Evolutionary conservation across 2,329 filamentous ascomycete species (phyloP).

Genomic region (Bretziella fagacearum): DNA sequence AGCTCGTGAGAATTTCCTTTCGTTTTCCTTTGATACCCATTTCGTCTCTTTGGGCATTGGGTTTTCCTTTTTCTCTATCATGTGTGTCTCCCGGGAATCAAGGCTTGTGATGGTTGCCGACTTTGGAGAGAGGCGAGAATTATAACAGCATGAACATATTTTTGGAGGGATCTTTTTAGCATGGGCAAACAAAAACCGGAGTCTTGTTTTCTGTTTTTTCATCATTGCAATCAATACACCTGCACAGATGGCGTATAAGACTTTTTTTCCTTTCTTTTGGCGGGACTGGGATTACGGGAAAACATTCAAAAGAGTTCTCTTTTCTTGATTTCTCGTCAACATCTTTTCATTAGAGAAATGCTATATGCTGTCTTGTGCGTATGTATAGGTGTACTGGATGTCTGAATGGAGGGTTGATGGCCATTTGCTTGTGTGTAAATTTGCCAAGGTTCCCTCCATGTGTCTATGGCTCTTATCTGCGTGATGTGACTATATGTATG

Average conservation of each 20-base stretch:
- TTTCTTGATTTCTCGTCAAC: slow-evolving; percentile 8
- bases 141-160: not conserved
- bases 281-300: slow-evolving; percentile 8
- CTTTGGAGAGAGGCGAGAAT: not conserved
- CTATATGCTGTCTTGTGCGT: not conserved
- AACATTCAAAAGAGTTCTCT: slow-evolving; percentile 5
- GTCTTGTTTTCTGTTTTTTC: not conserved
- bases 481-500: too few species aligned
- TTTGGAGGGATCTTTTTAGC: not conserved
- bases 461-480: too few species aligned
- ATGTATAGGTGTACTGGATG: not conserved
- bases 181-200: not conserved
- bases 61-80: not conserved
- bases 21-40: not conserved
- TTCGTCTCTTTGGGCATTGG: slow-evolving; percentile 1
- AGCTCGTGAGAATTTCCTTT: not conserved
- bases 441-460: too few species aligned
- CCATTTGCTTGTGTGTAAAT: not conserved
- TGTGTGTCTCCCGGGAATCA: not conserved
- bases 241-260: slow-evolving; percentile 8
- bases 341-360: not conserved
- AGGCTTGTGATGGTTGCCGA: too few species aligned
- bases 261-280: slow-evolving; percentile 8
- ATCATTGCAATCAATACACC: not conserved
- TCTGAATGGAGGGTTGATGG: not conserved